These are phyloP conservation scores for Carex pumila DNA, from an alignment of 176 grass and related monocot species.

Conservation along the genomic window DNA sequence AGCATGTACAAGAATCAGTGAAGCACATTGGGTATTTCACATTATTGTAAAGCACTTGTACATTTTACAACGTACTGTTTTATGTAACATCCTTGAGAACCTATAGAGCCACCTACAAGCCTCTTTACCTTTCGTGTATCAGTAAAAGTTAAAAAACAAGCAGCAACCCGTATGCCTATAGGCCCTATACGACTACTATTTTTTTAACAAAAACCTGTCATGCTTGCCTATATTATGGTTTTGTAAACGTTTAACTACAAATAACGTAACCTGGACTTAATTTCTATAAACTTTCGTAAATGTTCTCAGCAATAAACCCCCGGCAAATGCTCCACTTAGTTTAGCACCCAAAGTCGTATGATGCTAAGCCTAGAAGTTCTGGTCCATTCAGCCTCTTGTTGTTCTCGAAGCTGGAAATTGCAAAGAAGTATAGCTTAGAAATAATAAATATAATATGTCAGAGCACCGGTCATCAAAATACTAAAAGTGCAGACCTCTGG, in stretches of 20 bases:
- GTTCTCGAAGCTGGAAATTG: conserved; percentile 76
- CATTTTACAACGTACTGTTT: background rate
- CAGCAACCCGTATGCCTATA: background rate
- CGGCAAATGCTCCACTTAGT: background rate
- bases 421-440: background rate
- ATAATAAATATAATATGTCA: background rate
- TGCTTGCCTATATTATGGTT: background rate
- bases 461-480: background rate
- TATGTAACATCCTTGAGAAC: background rate
- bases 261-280: background rate
- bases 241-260: background rate
- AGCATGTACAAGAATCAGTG: background rate
- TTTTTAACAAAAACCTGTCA: background rate
- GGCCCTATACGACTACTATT: background rate
- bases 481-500: conserved; percentile 40
- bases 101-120: background rate
- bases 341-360: conserved; percentile 90
- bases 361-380: conserved; percentile 75
- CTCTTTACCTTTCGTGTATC: background rate
- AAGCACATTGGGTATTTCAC: background rate
- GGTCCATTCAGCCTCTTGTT: conserved; percentile 97
- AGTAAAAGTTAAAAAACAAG: background rate
- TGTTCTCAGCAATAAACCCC: background rate
- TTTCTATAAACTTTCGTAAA: background rate
- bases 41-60: background rate